phyloP scores from a whole-genome alignment of 768 basidiomycete genomes.

The Suillus subalutaceus region DNA sequence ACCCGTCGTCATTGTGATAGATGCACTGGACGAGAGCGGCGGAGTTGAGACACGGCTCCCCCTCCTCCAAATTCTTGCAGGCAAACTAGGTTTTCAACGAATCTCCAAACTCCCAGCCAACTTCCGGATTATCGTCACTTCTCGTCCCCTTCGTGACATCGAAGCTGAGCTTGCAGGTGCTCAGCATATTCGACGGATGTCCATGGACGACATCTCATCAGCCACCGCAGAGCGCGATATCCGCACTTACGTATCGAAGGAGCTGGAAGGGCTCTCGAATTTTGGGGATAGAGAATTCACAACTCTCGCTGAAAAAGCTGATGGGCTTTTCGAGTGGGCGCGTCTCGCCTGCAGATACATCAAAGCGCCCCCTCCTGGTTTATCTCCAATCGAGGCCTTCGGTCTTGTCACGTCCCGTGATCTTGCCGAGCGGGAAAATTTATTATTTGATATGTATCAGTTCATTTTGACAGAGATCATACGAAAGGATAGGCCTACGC shows the following conservation, averaged over 20 bases:
- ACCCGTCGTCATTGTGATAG: constrained; percentile 28
- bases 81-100: neutral
- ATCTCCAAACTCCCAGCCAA: constrained; percentile 11
- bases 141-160: neutral
- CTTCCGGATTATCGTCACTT: constrained; percentile 13
- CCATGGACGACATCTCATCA: neutral
- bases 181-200: neutral
- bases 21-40: constrained; percentile 25
- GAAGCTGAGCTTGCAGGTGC: neutral
- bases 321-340: neutral
- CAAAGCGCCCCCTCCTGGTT: neutral
- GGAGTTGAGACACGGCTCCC: constrained; percentile 1
- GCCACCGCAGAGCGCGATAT: neutral
- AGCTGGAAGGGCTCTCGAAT: neutral
- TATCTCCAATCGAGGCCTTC: neutral
- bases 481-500: neutral
- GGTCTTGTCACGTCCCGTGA: neutral
- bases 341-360: neutral
- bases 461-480: neutral
- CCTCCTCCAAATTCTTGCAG: constrained; percentile 17
- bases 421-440: neutral
- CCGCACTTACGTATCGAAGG: neutral
- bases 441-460: neutral
- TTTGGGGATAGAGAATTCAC: neutral
- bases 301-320: neutral